A percentile compares a stretch with the other conserved stretches of the same genome.
Conservation (phyloP, 257 asterid species). For the Catharanthus roseus region DNA sequence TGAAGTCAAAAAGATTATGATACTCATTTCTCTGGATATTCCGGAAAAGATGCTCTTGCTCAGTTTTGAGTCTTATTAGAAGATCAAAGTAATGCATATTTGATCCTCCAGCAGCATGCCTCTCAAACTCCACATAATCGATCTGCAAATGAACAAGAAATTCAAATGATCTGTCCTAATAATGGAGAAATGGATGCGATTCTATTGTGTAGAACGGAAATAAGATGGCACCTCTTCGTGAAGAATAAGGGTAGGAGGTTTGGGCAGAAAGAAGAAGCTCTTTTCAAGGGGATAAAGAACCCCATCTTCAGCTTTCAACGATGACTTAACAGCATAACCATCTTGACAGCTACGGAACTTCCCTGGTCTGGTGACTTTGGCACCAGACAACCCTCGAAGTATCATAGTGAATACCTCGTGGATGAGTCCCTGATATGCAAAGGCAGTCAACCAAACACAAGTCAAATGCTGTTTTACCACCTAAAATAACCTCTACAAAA, state of each 20-base stretch:
- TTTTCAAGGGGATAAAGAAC: constrained; percentile 96
- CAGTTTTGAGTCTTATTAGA: constrained; percentile 78
- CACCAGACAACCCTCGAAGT: constrained; percentile 88
- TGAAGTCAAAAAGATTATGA: constrained; percentile 63
- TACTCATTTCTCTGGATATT: constrained; percentile 91
- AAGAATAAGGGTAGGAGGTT: constrained; percentile 93
- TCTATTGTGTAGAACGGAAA: constrained; percentile 6
- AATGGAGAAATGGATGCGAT: constrained; percentile 3
- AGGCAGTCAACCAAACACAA: constrained; percentile 9
- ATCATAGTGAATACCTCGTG: constrained; percentile 68
- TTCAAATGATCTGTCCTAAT: constrained; percentile 20
- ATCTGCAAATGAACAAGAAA: constrained; percentile 37
- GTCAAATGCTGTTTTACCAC: not conserved
- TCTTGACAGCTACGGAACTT: constrained; percentile 75
- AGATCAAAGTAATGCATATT: constrained; percentile 96
- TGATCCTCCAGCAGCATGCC: constrained; percentile 97
- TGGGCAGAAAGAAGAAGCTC: constrained; percentile 97
- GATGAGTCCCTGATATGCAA: constrained; percentile 62
- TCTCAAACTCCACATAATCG: constrained; percentile 91
- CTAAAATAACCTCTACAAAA: not conserved
- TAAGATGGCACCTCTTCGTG: constrained; percentile 72
- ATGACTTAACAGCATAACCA: constrained; percentile 95
- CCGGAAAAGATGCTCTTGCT: constrained; percentile 95
- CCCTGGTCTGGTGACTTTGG: constrained; percentile 93
- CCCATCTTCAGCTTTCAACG: constrained; percentile 99